phyloP scores from a whole-genome alignment of 768 basidiomycete species.

The Amanita muscaria region DNA sequence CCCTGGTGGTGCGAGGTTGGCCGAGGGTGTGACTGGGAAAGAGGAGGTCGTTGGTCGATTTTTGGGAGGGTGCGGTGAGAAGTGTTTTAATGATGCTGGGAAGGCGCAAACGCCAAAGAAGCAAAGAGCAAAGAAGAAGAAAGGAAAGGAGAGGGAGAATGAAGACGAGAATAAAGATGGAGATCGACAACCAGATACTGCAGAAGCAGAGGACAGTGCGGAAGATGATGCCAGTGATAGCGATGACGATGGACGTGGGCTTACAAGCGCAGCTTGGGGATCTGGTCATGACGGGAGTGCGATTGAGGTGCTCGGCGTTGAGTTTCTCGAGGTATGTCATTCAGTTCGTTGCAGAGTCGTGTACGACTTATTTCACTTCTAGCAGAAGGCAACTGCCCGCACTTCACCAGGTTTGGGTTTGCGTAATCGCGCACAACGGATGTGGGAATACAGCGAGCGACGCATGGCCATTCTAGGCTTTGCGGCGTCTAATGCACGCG shows the following conservation, averaged over 20 bases:
- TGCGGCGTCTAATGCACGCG: constrained; percentile 14
- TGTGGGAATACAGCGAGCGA: constrained; percentile 59
- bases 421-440: constrained; percentile 57
- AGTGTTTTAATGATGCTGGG: constrained; percentile 22
- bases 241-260: constrained; percentile 50
- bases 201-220: constrained; percentile 19
- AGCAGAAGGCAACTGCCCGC: constrained; percentile 43
- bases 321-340: constrained; percentile 51
- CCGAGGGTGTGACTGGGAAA: constrained; percentile 18
- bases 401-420: constrained; percentile 43
- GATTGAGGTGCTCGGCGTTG: constrained; percentile 58
- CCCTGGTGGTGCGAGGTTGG: constrained; percentile 12
- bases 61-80: constrained; percentile 37
- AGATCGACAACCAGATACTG: constrained; percentile 22
- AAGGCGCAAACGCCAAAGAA: constrained; percentile 15
- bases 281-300: constrained; percentile 71
- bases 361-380: neutral
- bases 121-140: constrained; percentile 13
- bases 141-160: constrained; percentile 15
- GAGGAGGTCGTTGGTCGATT: constrained; percentile 40
- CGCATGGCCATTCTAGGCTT: constrained; percentile 39
- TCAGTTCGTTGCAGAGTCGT: constrained; percentile 7
- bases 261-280: constrained; percentile 72
- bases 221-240: constrained; percentile 19
- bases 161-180: constrained; percentile 15